phyloP scores from a whole-genome alignment of 176 grass and related monocot genomes.

The Saccharum officinarum region DNA sequence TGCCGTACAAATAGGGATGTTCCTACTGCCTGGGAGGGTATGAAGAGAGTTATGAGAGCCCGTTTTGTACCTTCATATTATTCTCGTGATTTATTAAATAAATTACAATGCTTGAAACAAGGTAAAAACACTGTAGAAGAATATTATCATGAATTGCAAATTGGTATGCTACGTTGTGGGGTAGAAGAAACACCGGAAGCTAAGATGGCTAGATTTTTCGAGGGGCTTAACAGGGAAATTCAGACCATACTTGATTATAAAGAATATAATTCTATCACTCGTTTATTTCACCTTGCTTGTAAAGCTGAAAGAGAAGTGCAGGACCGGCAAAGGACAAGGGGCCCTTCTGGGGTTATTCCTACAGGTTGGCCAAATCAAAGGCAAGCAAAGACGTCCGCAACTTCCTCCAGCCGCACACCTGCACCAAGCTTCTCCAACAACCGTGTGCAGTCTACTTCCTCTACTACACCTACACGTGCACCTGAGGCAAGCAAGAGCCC shows the following conservation, averaged over 20 bases:
- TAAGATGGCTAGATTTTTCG: not conserved
- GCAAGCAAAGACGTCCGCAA: not conserved
- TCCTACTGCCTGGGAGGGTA: not conserved
- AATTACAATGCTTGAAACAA: not conserved
- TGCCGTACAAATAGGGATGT: not conserved
- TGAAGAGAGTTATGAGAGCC: not conserved
- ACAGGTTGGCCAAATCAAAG: not conserved
- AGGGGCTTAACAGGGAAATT: not conserved
- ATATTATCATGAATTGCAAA: no score
- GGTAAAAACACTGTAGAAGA: not conserved
- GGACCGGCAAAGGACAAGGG: not conserved
- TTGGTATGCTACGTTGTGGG: no score
- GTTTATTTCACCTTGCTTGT: not conserved
- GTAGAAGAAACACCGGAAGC: not conserved
- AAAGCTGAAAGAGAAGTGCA: slow-evolving; percentile 3
- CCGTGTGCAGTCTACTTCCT: not conserved
- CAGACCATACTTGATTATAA: not conserved
- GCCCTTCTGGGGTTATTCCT: not conserved
- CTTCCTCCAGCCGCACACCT: not conserved
- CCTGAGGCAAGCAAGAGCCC: not conserved
- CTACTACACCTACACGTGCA: not conserved
- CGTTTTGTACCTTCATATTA: not conserved
- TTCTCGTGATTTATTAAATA: not conserved
- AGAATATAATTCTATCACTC: not conserved
- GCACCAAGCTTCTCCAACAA: not conserved